Evolutionary conservation across 1,284 basidiomycete genomes (phyloP), one percentile per base, ranked within the genome.

Genomic region (Leccinum pachyderme): DNA sequence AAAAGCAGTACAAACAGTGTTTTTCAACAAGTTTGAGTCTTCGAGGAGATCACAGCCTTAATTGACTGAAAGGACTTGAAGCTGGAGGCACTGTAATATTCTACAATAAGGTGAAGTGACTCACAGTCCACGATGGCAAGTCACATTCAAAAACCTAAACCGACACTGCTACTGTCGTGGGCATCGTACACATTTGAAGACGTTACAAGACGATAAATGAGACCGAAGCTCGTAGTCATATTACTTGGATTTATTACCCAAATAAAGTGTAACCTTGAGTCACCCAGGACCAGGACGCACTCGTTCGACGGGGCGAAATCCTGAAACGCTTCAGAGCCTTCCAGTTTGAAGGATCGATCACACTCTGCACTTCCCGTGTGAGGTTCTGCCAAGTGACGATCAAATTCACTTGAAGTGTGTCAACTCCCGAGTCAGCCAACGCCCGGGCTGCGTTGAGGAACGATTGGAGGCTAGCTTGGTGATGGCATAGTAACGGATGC

Each of bases 321-420:
- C 12, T 65, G 41, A 65, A 65, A 52, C 53, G 43, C 18, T 24
- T 63, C 22, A 58, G 44, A 45, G 39, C 12, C 3, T 28, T 43
- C 64, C 64, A 69, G 25, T 56, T 63, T 7, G 47, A 65, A n/a
- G 60, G 58, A 28, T 63, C 55, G 7, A 64, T 67, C 52, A 67
- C 58, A 31, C 62, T 55, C 45, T 61, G 59, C 47, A 60, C 65
- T 32, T 64, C 66, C n/a, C 2, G 31, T 11, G 58, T 57, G 45
- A 64, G 54, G 33, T 49, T 54, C 31, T 52, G 48, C 64, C 51
- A 67, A 9, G 50, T 33, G 18, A 67, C 44, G 12, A 67, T 48
- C 18, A 65, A 29, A 48, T 63, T 56, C 15, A 65, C 15, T n/a
- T 59, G 61, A 24, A 68, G 51, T 4, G 54, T 61, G 6, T 29